A percentile compares a stretch with the other conserved stretches of the same genome.
Conservation (phyloP, 1,284 basidiomycete species). For the Bjerkandera adusta region DNA sequence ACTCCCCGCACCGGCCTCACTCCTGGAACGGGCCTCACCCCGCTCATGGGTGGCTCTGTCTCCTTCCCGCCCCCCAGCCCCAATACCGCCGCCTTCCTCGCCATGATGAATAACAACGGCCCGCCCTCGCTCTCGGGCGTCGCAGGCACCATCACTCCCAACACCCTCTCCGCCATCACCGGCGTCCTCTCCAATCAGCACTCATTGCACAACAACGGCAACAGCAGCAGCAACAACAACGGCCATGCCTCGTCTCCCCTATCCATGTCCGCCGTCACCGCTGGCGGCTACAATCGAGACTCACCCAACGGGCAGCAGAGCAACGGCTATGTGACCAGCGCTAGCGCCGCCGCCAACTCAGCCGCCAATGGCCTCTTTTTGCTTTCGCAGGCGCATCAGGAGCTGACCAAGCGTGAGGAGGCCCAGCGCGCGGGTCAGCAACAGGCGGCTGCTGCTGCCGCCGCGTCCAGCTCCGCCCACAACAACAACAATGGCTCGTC, state of each 20-base stretch:
- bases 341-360: slow-evolving; percentile 48
- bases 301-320: slow-evolving; percentile 21
- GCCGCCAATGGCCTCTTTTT: slow-evolving; percentile 93
- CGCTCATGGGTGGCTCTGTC: slow-evolving; percentile 73
- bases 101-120: slow-evolving; percentile 79
- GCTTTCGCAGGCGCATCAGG: slow-evolving; percentile 91
- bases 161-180: slow-evolving; percentile 82
- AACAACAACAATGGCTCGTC: slow-evolving; percentile 26
- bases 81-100: slow-evolving; percentile 89
- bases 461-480: slow-evolving; percentile 22
- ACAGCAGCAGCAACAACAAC: slow-evolving; percentile 12
- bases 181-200: slow-evolving; percentile 50
- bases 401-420: slow-evolving; percentile 93
- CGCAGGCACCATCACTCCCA: slow-evolving; percentile 84
- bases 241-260: slow-evolving; percentile 27
- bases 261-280: slow-evolving; percentile 29
- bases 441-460: slow-evolving; percentile 43
- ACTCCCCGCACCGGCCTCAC: slow-evolving; percentile 75
- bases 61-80: slow-evolving; percentile 86
- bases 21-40: slow-evolving; percentile 82
- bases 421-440: slow-evolving; percentile 41
- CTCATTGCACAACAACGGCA: no score
- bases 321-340: slow-evolving; percentile 38
- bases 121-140: slow-evolving; percentile 52
- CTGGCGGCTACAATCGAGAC: slow-evolving; percentile 29